Percentiles rank a stretch among this genome's conserved stretches.
Conservation (phyloP, 768 basidiomycete genomes). For the Russula virescens region DNA sequence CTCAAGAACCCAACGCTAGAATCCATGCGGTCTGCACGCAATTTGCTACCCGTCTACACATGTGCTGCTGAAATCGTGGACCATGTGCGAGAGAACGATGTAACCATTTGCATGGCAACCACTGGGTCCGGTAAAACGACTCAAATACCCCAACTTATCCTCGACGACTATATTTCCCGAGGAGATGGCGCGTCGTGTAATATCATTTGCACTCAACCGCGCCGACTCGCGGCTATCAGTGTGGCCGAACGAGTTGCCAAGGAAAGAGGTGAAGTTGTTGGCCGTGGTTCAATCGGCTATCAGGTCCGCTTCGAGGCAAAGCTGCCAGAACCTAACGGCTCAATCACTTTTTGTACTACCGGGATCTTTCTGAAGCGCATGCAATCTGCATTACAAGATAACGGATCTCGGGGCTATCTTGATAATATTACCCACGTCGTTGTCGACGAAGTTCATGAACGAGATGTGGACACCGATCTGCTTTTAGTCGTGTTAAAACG, state of each 20-base stretch:
- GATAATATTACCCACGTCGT: constrained; percentile 85
- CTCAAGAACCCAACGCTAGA: constrained; percentile 52
- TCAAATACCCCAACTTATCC: constrained; percentile 86
- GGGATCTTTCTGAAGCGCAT: constrained; percentile 85
- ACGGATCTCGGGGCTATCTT: constrained; percentile 37
- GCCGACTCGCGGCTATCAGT: constrained; percentile 85
- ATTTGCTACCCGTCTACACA: constrained; percentile 68
- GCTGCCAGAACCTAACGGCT: constrained; percentile 72
- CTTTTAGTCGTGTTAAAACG: constrained; percentile 86
- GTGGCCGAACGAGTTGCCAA: constrained; percentile 88
- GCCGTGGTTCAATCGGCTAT: constrained; percentile 70
- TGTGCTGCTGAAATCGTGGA: constrained; percentile 59
- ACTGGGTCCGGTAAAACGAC: constrained; percentile 95
- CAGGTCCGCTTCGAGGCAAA: constrained; percentile 88
- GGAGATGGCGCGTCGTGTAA: constrained; percentile 85
- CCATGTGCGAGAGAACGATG: constrained; percentile 70
- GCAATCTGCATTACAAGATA: constrained; percentile 61
- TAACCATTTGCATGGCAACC: constrained; percentile 84
- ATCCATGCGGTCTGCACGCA: constrained; percentile 61
- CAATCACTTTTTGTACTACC: constrained; percentile 88
- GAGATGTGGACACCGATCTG: constrained; percentile 89
- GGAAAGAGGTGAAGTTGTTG: constrained; percentile 72
- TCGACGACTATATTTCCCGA: constrained; percentile 73
- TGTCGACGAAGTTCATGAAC: constrained; percentile 95
- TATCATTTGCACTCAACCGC: constrained; percentile 89